These are phyloP conservation scores for Lepraria neglecta DNA, from an alignment of 495 filamentous ascomycete genomes.

Conservation along the genomic window DNA sequence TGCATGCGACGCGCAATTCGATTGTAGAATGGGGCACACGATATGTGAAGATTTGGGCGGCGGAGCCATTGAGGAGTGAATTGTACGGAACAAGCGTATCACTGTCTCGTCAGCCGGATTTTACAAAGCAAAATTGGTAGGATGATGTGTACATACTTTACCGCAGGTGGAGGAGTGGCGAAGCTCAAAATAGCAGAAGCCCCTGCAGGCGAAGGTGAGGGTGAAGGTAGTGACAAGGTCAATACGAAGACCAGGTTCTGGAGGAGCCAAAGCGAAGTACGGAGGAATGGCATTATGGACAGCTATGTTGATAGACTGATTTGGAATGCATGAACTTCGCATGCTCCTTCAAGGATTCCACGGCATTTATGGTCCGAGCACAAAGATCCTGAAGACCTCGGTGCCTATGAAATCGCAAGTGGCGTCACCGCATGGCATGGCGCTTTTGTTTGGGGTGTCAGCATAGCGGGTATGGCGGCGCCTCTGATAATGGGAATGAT, in stretches of 20 bases:
- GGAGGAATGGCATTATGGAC: background rate
- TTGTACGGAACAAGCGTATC: background rate
- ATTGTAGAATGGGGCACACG: slow-evolving; percentile 10
- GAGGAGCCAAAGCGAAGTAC: background rate
- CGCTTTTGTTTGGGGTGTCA: background rate
- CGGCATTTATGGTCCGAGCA: background rate
- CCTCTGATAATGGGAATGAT: slow-evolving; percentile 1
- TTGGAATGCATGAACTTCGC: background rate
- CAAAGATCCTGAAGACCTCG: background rate
- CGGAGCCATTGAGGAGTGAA: background rate
- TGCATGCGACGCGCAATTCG: slow-evolving; percentile 1
- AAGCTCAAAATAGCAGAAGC: background rate
- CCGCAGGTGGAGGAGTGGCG: background rate
- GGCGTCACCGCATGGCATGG: background rate
- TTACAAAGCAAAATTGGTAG: no score
- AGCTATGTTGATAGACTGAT: background rate
- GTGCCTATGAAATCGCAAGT: background rate
- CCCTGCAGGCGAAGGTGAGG: background rate
- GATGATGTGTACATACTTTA: background rate
- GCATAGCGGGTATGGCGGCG: slow-evolving; percentile 4
- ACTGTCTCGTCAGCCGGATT: background rate
- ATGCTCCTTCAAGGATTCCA: background rate
- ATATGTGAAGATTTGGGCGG: background rate
- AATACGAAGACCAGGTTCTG: background rate
- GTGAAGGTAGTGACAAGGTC: background rate